Base-by-base conservation (phyloP, 2,329 filamentous ascomycete genomes). In the Aspergillus floridensis region DNA sequence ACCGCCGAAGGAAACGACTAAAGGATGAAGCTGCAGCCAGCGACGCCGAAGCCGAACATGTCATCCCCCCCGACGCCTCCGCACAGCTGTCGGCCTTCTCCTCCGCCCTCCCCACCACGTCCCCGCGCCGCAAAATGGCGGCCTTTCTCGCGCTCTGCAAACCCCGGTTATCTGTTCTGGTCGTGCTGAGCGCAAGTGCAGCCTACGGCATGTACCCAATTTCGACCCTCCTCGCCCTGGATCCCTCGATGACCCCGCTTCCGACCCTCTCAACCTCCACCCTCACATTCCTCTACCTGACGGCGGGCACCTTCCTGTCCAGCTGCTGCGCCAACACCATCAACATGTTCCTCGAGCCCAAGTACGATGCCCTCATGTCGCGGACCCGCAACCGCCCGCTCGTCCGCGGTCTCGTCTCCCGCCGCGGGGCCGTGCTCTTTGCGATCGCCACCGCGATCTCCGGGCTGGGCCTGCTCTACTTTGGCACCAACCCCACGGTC, bases 291-390 rank as follows among this genome's bases (percentile, higher is more conserved):
- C 82, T 96, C 54, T 98, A 96, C 80, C 86, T 99, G 54, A 96
- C 93, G 0, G 86, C 86, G 4, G 93, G 95, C 60, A 98, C 95
- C 0, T 87, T 93, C 4, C 83, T 97, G 21, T 95, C 91, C 74
- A 90, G 87, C n/a, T 92, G 93, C 48, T 91, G 90, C 60, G 95
- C 95, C 48, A 99, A 99, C 74, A 86, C 95, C 1, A 82, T 98
- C 65, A 99, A 99, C 77, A 99, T 99, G 95, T 86, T 97, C 59
- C 92, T 97, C 77, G 95, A 99, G 77, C 90, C 88, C 10, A 83
- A 88, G 60, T 93, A 93, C 71, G 95, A 99, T 75, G 91, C 92
- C 49, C 87, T 90, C 69, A 99, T 99, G 95, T 88, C 85, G 38
- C 87, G 95, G n/a, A 99, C 95, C 2, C 85, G 91, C 29, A 97